A percentile compares a stretch with the other conserved stretches of the same genome.
These are phyloP conservation scores for Cyberlindnera petersonii DNA, from an alignment of 805 yeast species.

Conservation along the genomic window DNA sequence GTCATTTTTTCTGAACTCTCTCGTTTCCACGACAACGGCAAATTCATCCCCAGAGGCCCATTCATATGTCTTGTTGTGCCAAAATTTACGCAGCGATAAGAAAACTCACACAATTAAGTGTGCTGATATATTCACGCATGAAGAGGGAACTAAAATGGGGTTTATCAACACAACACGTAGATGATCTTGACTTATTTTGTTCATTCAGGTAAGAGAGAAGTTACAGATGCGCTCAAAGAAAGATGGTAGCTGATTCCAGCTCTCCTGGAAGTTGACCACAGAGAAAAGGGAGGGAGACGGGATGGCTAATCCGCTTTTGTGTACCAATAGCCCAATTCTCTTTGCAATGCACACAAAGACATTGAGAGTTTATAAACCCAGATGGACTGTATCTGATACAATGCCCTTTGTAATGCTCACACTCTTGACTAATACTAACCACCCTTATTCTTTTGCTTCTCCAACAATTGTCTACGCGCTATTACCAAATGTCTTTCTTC, in stretches of 20 bases:
- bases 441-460: not conserved
- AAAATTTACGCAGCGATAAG: slow-evolving; percentile 5
- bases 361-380: not conserved
- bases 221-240: too few species aligned
- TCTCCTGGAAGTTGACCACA: too few species aligned
- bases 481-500: slow-evolving; percentile 7
- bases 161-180: too few species aligned
- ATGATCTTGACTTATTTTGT: too few species aligned
- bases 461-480: not conserved
- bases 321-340: not conserved
- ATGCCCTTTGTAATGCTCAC: not conserved
- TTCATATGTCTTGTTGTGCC: not conserved
- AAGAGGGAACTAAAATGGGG: too few species aligned
- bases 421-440: not conserved
- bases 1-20: slow-evolving; percentile 11
- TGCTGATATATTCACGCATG: slow-evolving; percentile 1
- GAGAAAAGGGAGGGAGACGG: not conserved
- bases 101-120: too few species aligned
- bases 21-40: slow-evolving; percentile 14
- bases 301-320: not conserved
- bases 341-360: not conserved
- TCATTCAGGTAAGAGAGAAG: too few species aligned
- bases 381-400: not conserved
- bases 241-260: too few species aligned
- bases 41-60: too few species aligned